Base-by-base conservation (phyloP, 768 basidiomycete genomes). In the Termitomyces sp. region DNA sequence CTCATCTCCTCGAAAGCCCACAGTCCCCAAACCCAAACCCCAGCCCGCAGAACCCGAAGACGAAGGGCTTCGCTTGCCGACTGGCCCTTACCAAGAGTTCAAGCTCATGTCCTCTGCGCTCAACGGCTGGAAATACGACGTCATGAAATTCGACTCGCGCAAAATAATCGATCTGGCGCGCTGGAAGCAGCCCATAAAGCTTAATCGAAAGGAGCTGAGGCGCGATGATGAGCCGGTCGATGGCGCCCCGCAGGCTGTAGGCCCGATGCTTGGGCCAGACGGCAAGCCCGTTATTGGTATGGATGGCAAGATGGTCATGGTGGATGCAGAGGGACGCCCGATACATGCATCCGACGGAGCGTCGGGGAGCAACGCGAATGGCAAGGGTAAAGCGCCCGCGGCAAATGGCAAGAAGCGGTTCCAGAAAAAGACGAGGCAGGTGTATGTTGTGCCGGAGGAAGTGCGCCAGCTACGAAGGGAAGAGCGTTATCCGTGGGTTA, bases 401-500 rank as follows among this genome's bases (percentile, higher is more conserved):
- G 61, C 57, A 7, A 81, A 77, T 53, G 79, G 75, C 59, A 90
- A 86, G 80, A 89, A 86, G 73, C 80, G 85, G 65, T 85, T 89
- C 74, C 80, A 87, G 84, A 83, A 90, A 82, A 84, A 95, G 86
- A 82, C 94, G 75, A 63, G 82, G 69, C 75, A 92, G 75, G 90
- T 95, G 19, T 93, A 87, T 73, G 81, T 85, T 59, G 87, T 93
- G 1, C 84, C 89, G 0, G 91, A 94, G 54, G 86, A 86, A 38
- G 78, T 83, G 50, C 76, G 92, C 62, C 87, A 91, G 72, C 76
- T 95, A 64, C 78, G 89, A 69, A 82, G 81, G 66, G 93, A 95
- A 73, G 93, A 95, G 73, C 77, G 90, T 61, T 90, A 90, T 70
- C 93, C 93, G 2, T 95, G 93, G 93, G 88, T 95, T 38, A 83